Evolutionary conservation across 306 rosid species (phyloP).

Genomic region (Quercus dentata): DNA sequence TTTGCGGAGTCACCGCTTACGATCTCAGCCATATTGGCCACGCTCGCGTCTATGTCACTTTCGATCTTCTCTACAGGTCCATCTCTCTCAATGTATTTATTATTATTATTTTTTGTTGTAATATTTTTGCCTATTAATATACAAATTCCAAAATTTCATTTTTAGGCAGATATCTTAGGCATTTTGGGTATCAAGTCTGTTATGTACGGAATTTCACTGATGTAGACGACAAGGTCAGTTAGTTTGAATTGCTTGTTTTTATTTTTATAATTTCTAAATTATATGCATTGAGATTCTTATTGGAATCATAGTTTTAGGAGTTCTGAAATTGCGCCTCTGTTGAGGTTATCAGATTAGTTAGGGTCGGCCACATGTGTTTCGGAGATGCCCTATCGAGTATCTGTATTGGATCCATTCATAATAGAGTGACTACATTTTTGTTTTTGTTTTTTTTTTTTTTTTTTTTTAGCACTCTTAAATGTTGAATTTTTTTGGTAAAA

Average conservation of each 20-base stretch:
- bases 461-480: no score
- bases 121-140: background rate
- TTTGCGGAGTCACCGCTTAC: constrained; percentile 94
- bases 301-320: no score
- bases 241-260: background rate
- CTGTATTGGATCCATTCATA: no score
- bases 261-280: no score
- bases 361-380: no score
- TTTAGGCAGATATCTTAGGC: constrained; percentile 88
- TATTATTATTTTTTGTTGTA: background rate
- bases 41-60: constrained; percentile 92
- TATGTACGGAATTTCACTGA: constrained; percentile 98
- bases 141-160: background rate
- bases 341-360: no score
- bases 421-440: no score
- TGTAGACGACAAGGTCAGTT: constrained; percentile 89
- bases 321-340: no score
- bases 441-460: no score
- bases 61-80: constrained; percentile 89
- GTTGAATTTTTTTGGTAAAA: no score
- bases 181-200: constrained; percentile 75
- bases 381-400: no score
- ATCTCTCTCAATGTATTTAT: background rate
- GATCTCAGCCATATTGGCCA: constrained; percentile 98
- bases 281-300: no score